phyloP scores from a whole-genome alignment of 441 rosid genomes.

The Isatis lusitanica region DNA sequence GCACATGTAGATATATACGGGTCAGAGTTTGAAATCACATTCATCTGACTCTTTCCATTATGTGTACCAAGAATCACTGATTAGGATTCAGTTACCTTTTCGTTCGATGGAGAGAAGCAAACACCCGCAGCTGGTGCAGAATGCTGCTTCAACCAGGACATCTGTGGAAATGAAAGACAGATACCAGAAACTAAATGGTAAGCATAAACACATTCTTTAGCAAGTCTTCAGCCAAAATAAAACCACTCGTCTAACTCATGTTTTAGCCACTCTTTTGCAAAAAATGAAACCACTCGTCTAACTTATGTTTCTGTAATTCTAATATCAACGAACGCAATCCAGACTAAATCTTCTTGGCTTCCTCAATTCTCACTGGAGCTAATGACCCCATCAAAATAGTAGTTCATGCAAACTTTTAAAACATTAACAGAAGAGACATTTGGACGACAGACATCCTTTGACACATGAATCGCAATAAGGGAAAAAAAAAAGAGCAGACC shows the following conservation, averaged over 20 bases:
- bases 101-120: constrained; percentile 90
- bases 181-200: constrained; percentile 9
- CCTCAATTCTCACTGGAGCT: not conserved
- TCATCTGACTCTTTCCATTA: constrained; percentile 12
- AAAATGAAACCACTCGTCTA: not conserved
- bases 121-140: constrained; percentile 93
- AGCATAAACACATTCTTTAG: constrained; percentile 10
- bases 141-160: constrained; percentile 94
- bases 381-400: not conserved
- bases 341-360: not conserved
- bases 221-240: not conserved
- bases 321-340: constrained; percentile 1
- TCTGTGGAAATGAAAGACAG: constrained; percentile 48
- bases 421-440: not conserved
- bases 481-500: constrained; percentile 42
- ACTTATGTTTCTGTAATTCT: not conserved
- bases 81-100: constrained; percentile 61
- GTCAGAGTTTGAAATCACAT: constrained; percentile 4
- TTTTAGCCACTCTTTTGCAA: not conserved
- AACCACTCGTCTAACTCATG: not conserved
- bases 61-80: constrained; percentile 4
- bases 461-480: not conserved
- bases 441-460: not conserved
- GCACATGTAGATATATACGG: not conserved
- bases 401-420: not conserved